Evolutionary conservation across 1,284 basidiomycete genomes (phyloP).

Genomic region (Trametes hirsuta): DNA sequence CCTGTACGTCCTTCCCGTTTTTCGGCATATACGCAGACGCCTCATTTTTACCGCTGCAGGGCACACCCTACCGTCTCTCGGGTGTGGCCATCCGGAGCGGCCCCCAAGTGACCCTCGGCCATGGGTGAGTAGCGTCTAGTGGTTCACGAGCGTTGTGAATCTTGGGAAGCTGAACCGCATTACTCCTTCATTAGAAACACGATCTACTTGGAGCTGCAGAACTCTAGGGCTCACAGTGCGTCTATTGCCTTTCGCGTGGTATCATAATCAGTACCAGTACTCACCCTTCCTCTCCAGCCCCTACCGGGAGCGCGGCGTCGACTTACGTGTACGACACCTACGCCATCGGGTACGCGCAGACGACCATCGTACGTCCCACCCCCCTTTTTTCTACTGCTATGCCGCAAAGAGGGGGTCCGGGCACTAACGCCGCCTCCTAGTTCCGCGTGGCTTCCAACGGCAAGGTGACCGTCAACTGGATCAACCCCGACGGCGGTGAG

Average conservation of each 20-base stretch:
- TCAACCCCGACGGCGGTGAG: constrained; percentile 25
- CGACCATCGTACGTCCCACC: constrained; percentile 17
- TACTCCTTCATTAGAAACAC: constrained; percentile 2
- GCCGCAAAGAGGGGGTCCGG: too few species aligned
- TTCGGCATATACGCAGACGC: background rate
- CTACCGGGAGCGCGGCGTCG: constrained; percentile 11
- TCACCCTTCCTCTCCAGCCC: constrained; percentile 3
- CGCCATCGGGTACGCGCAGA: constrained; percentile 25
- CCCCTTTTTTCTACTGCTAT: background rate
- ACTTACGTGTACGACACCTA: constrained; percentile 23
- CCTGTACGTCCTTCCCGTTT: background rate
- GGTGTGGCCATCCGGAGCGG: constrained; percentile 22
- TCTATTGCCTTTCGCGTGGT: background rate
- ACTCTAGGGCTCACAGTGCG: constrained; percentile 19
- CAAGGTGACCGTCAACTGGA: constrained; percentile 20
- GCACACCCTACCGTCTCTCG: constrained; percentile 14
- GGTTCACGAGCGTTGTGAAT: background rate
- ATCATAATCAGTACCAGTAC: background rate
- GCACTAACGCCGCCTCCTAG: background rate
- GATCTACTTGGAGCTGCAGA: constrained; percentile 15
- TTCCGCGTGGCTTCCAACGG: constrained; percentile 15
- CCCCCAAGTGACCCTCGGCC: constrained; percentile 19
- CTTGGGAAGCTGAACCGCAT: background rate
- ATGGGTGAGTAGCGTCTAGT: constrained; percentile 8
- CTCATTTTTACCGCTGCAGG: background rate